A percentile compares a stretch with the other conserved stretches of the same genome.
Conservation (phyloP, 2,329 filamentous ascomycete species). For the Penicillium sp. region DNA sequence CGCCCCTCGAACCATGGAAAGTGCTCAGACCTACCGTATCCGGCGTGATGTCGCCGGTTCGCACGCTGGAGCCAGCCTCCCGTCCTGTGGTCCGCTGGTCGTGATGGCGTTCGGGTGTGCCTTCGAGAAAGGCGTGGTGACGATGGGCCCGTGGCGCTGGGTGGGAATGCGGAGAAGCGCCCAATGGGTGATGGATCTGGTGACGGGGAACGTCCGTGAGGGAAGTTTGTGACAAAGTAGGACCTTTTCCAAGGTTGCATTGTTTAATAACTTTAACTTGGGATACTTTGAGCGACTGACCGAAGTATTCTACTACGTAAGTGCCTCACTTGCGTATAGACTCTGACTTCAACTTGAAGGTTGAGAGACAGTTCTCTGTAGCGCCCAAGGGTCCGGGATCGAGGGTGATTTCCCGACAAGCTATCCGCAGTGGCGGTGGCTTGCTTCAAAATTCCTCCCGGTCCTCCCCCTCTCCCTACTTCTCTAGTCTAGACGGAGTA, state of each 20-base stretch:
- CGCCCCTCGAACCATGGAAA: slow-evolving; percentile 14
- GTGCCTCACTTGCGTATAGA: too few species aligned
- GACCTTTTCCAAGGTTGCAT: background rate
- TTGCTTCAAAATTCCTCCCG: background rate
- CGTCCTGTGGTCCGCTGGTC: background rate
- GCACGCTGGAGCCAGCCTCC: background rate
- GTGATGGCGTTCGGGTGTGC: background rate
- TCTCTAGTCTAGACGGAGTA: background rate
- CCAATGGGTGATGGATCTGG: slow-evolving; percentile 7
- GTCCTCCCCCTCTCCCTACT: background rate
- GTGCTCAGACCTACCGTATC: slow-evolving; percentile 11
- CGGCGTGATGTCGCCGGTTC: slow-evolving; percentile 2
- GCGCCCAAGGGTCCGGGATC: slow-evolving; percentile 1
- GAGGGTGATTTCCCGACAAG: slow-evolving; percentile 11
- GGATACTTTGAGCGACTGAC: background rate
- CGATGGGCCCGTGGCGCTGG: slow-evolving; percentile 12
- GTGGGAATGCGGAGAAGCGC: slow-evolving; percentile 18
- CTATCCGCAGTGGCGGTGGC: slow-evolving; percentile 21
- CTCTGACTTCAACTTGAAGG: too few species aligned
- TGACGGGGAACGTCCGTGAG: background rate
- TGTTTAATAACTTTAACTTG: background rate
- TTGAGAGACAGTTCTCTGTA: background rate
- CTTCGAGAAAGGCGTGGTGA: slow-evolving; percentile 15
- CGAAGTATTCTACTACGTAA: background rate
- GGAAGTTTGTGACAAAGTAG: background rate